Evolutionary conservation across 352 stramenopile genomes (phyloP).

Genomic region (Globisporangium ultimum): DNA sequence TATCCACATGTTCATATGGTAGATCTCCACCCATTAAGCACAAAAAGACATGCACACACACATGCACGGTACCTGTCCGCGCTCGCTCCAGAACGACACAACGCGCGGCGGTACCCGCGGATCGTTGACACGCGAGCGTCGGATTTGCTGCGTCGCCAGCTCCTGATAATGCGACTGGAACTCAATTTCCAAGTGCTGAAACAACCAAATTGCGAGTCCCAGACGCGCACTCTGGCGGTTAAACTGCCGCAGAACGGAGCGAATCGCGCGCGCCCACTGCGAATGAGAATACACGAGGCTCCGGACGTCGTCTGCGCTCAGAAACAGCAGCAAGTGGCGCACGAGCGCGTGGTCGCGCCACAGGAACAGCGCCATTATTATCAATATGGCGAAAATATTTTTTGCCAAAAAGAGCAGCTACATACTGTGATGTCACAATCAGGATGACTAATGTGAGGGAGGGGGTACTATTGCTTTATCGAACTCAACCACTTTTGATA

Average conservation of each 20-base stretch:
- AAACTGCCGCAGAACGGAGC: conserved; percentile 20
- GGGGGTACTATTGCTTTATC: neutral
- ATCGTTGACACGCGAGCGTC: conserved; percentile 34
- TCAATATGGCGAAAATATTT: no score
- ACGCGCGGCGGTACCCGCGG: conserved; percentile 50
- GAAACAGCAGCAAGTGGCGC: conserved; percentile 26
- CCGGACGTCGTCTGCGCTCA: conserved; percentile 21
- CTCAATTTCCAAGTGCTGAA: conserved; percentile 26
- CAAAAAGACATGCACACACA: conserved; percentile 2
- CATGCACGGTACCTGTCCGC: conserved; percentile 30
- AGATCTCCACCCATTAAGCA: neutral
- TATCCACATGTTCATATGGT: neutral
- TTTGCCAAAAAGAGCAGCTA: no score
- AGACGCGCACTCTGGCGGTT: conserved; percentile 20
- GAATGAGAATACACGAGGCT: conserved; percentile 23
- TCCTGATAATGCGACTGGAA: conserved; percentile 52
- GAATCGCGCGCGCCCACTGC: conserved; percentile 15
- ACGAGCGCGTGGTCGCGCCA: conserved; percentile 14
- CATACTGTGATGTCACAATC: neutral
- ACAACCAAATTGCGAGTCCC: conserved; percentile 33
- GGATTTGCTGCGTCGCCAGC: conserved; percentile 43
- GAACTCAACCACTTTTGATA: neutral
- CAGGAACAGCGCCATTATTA: conserved; percentile 7
- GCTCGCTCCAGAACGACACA: conserved; percentile 52
- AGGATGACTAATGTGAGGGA: neutral